A percentile compares a stretch with the other conserved stretches of the same genome.
phyloP scores from a whole-genome alignment of 2,329 filamentous ascomycete genomes.

The Byssothecium circinans region DNA sequence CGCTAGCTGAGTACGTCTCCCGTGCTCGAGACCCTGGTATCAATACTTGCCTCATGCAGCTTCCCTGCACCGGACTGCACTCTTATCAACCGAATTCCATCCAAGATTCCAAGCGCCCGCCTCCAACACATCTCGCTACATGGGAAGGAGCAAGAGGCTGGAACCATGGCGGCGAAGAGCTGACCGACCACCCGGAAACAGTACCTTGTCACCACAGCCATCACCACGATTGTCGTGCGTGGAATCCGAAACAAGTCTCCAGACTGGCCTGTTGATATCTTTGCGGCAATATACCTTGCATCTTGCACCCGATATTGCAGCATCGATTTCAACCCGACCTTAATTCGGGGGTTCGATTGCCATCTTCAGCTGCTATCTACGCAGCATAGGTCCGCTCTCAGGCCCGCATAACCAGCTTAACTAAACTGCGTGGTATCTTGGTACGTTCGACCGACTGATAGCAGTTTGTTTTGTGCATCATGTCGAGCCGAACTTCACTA shows the following conservation, averaged over 20 bases:
- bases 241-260: too few relatives aligned
- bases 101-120: constrained; percentile 1
- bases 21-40: not conserved
- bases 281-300: constrained; percentile 8
- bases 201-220: not conserved
- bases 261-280: constrained; percentile 1
- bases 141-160: too few relatives aligned
- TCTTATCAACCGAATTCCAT: constrained; percentile 1
- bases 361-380: constrained; percentile 4
- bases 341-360: constrained; percentile 1
- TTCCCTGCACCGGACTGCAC: not conserved
- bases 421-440: too few relatives aligned
- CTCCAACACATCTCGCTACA: too few relatives aligned
- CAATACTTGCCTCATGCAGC: constrained; percentile 7
- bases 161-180: too few relatives aligned
- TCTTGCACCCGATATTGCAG: not conserved
- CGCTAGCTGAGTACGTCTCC: not conserved
- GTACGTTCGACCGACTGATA: too few relatives aligned
- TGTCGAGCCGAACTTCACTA: constrained; percentile 25
- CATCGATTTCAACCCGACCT: not conserved
- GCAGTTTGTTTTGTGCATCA: constrained; percentile 1
- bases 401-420: too few relatives aligned
- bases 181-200: not conserved
- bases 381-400: too few relatives aligned
- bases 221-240: not conserved